Evolutionary conservation across 257 asterid genomes (phyloP).

Genomic region (Henckelia pumila): DNA sequence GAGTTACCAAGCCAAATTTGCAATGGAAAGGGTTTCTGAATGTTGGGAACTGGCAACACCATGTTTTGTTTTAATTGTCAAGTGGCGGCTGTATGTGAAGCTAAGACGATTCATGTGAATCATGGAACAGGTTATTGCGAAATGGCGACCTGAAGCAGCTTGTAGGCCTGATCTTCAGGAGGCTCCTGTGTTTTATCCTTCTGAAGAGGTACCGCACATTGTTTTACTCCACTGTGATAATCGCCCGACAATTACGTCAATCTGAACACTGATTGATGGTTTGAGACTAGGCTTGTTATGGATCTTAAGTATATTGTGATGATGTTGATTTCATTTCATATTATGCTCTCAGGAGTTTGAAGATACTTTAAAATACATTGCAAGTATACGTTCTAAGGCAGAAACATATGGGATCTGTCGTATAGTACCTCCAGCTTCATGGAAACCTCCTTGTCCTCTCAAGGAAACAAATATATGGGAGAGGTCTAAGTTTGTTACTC

Average conservation of each 20-base stretch:
- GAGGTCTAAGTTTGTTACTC: conserved; percentile 67
- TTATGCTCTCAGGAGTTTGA: conserved; percentile 66
- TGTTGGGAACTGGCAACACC: background rate
- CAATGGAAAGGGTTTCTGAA: conserved; percentile 1
- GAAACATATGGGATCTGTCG: conserved; percentile 93
- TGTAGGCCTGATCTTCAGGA: conserved; percentile 70
- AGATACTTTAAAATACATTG: conserved; percentile 76
- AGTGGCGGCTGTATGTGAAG: background rate
- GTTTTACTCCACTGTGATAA: conserved; percentile 8
- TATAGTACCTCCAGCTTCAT: conserved; percentile 91
- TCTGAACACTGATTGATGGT: background rate
- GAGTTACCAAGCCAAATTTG: background rate
- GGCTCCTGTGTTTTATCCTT: conserved; percentile 92
- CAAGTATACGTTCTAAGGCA: conserved; percentile 82
- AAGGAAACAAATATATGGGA: conserved; percentile 69
- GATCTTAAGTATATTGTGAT: conserved; percentile 7
- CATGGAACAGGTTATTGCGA: conserved; percentile 71
- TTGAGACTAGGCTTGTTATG: background rate
- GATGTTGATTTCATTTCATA: conserved; percentile 23
- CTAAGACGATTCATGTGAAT: conserved; percentile 22
- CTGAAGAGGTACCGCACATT: conserved; percentile 68
- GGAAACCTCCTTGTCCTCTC: conserved; percentile 93
- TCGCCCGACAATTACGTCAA: background rate
- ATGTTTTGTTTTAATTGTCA: conserved; percentile 9
- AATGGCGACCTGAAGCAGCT: conserved; percentile 85